phyloP scores from a whole-genome alignment of 768 basidiomycete species.

The Leucocoprinus birnbaumii region DNA sequence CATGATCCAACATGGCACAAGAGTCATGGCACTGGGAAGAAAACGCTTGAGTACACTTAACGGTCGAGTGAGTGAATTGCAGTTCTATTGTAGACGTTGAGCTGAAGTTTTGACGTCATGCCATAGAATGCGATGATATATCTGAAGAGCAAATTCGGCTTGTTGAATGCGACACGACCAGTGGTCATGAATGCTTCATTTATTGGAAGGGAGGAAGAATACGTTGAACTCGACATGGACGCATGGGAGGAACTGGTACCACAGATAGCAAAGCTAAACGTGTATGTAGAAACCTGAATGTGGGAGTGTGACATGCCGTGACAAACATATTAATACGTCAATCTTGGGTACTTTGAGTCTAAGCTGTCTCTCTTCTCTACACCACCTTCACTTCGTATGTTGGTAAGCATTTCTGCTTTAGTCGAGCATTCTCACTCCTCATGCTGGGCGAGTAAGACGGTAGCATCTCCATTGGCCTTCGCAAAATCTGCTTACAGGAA shows the following conservation, averaged over 20 bases:
- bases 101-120: too few relatives aligned
- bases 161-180: too few relatives aligned
- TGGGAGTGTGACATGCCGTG: too few relatives aligned
- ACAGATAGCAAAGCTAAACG: constrained; percentile 23
- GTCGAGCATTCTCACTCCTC: background rate
- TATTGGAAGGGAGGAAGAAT: constrained; percentile 22
- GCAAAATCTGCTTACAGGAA: constrained; percentile 70
- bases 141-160: too few relatives aligned
- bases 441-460: background rate
- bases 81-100: background rate
- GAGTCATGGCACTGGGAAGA: constrained; percentile 33
- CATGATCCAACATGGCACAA: constrained; percentile 27
- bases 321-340: too few relatives aligned
- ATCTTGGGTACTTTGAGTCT: too few relatives aligned
- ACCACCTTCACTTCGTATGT: constrained; percentile 1
- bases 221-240: constrained; percentile 33
- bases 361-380: background rate
- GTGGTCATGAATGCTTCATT: constrained; percentile 22
- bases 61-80: constrained; percentile 24
- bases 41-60: constrained; percentile 27
- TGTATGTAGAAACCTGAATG: background rate
- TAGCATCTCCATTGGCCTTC: constrained; percentile 32
- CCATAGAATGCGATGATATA: background rate
- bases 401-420: constrained; percentile 2
- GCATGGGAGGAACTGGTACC: constrained; percentile 34